A percentile compares a stretch with the other conserved stretches of the same genome.
These are phyloP conservation scores for Kalanchoe fedtschenkoi DNA, from an alignment of 164 flowering plant species.

Conservation along the genomic window DNA sequence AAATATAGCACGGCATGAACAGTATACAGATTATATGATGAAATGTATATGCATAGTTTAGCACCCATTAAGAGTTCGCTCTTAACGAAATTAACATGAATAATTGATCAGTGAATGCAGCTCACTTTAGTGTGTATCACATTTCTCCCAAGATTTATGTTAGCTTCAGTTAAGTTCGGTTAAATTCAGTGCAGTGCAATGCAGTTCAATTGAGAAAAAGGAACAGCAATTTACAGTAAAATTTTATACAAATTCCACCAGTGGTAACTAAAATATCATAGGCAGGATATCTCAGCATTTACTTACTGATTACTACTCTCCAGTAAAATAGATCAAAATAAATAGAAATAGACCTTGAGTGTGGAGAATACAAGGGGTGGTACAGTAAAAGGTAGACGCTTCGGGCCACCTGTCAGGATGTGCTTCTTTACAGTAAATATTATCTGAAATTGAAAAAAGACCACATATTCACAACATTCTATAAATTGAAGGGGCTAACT, in stretches of 20 bases:
- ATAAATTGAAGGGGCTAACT: too few species aligned
- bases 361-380: constrained; percentile 59
- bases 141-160: background rate
- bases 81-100: background rate
- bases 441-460: constrained; percentile 16
- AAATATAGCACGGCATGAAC: background rate
- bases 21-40: background rate
- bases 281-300: background rate
- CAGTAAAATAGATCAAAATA: background rate
- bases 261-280: too few species aligned
- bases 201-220: too few species aligned
- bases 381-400: constrained; percentile 53
- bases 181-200: too few species aligned
- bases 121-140: background rate
- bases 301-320: background rate
- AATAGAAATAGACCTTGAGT: constrained; percentile 35
- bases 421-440: constrained; percentile 39
- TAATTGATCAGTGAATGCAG: background rate
- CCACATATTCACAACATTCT: background rate
- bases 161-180: background rate
- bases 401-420: constrained; percentile 50
- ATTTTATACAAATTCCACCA: too few species aligned
- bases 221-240: too few species aligned
- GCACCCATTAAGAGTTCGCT: background rate
- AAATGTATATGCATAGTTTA: background rate